phyloP scores from a whole-genome alignment of 179 eudicot species.

The Drosera spatulata region DNA sequence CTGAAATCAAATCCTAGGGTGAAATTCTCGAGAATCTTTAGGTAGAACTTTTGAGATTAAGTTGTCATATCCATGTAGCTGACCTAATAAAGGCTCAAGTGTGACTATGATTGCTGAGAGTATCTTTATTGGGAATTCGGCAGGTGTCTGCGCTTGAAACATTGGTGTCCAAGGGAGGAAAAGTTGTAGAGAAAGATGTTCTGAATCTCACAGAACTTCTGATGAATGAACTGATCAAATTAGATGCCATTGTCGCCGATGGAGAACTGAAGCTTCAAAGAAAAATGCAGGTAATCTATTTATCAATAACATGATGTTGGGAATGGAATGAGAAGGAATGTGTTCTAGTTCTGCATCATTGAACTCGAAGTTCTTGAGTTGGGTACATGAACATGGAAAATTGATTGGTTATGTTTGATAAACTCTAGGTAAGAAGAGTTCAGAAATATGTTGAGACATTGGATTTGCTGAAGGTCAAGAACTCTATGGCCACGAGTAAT shows the following conservation, averaged over 20 bases:
- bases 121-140: neutral
- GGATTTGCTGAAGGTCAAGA: conserved; percentile 55
- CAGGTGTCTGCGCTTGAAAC: conserved; percentile 81
- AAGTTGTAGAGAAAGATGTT: conserved; percentile 59
- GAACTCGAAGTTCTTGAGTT: too few relatives aligned
- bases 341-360: too few relatives aligned
- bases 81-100: too few relatives aligned
- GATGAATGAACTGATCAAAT: conserved; percentile 77
- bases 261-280: conserved; percentile 87
- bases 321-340: too few relatives aligned
- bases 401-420: neutral
- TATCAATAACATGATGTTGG: too few relatives aligned
- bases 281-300: conserved; percentile 94
- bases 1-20: neutral
- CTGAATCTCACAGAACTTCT: conserved; percentile 41
- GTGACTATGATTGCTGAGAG: neutral
- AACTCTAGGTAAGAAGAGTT: conserved; percentile 63
- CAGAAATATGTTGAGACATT: conserved; percentile 76
- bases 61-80: too few relatives aligned
- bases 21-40: neutral
- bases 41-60: too few relatives aligned
- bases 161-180: conserved; percentile 58
- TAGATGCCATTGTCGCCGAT: conserved; percentile 51
- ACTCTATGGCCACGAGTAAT: conserved; percentile 27
- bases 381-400: neutral